These are phyloP conservation scores for Omphalotus guepiniiformis DNA, from an alignment of 768 basidiomycete genomes.

Conservation along the genomic window DNA sequence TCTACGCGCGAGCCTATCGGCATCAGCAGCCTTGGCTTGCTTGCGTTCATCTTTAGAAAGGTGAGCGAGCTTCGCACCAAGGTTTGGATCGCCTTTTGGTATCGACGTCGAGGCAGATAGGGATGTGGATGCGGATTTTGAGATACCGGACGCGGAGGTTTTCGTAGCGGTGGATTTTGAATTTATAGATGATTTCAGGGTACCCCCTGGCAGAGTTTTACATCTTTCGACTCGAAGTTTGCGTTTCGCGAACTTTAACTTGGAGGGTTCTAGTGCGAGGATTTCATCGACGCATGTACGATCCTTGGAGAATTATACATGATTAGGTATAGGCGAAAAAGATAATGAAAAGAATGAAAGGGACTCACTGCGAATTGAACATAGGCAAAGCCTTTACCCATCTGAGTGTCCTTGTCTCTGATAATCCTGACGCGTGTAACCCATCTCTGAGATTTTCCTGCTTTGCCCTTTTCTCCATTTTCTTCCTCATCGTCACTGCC, in stretches of 20 bases:
- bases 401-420: constrained; percentile 84
- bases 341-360: not conserved
- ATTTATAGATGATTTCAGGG: constrained; percentile 11
- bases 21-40: constrained; percentile 70
- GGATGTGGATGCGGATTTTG: constrained; percentile 11
- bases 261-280: constrained; percentile 69
- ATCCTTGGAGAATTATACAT: constrained; percentile 49
- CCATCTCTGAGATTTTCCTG: constrained; percentile 40
- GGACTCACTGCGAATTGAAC: constrained; percentile 76
- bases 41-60: constrained; percentile 87
- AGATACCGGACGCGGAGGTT: constrained; percentile 5
- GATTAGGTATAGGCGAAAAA: not conserved
- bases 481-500: constrained; percentile 24
- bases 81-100: constrained; percentile 77
- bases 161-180: constrained; percentile 15
- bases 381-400: constrained; percentile 95
- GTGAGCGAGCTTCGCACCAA: constrained; percentile 74
- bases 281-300: constrained; percentile 90
- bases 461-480: constrained; percentile 16
- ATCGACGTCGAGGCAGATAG: constrained; percentile 26
- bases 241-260: constrained; percentile 90
- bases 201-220: constrained; percentile 58
- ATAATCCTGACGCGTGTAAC: constrained; percentile 85
- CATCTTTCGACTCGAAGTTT: constrained; percentile 89
- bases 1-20: constrained; percentile 77